These are phyloP conservation scores for Mycena sp. DNA, from an alignment of 1,284 basidiomycete species.

Conservation along the genomic window DNA sequence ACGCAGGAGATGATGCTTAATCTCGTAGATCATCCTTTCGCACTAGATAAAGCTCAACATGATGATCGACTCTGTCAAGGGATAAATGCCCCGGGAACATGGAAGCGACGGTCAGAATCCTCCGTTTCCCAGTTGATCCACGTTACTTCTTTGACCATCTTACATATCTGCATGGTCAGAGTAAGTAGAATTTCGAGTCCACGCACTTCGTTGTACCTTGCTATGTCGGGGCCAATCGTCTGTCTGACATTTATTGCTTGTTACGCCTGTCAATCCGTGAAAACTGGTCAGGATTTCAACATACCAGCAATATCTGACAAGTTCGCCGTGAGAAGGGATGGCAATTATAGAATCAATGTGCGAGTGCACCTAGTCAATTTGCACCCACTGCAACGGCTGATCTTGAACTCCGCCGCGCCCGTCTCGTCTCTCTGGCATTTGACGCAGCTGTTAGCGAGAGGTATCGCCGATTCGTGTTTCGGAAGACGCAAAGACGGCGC, in stretches of 20 bases:
- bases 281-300: background rate
- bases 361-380: slow-evolving; percentile 13
- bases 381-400: slow-evolving; percentile 22
- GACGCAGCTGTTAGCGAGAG: slow-evolving; percentile 16
- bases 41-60: too few species aligned
- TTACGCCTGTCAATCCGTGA: too few species aligned
- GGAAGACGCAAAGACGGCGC: background rate
- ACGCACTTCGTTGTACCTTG: slow-evolving; percentile 8
- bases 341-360: background rate
- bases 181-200: background rate
- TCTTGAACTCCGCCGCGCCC: background rate
- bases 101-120: background rate
- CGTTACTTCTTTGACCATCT: slow-evolving; percentile 15
- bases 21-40: too few species aligned
- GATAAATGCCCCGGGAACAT: slow-evolving; percentile 9
- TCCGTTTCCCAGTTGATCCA: slow-evolving; percentile 12
- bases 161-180: slow-evolving; percentile 6
- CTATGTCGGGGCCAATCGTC: slow-evolving; percentile 26
- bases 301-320: slow-evolving; percentile 23
- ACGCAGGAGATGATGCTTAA: too few species aligned
- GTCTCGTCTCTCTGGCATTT: slow-evolving; percentile 24
- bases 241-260: slow-evolving; percentile 21
- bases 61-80: too few species aligned
- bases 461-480: slow-evolving; percentile 1
- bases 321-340: background rate